phyloP scores from a whole-genome alignment of 2,329 filamentous ascomycete species.

The Cladosporium phlei region DNA sequence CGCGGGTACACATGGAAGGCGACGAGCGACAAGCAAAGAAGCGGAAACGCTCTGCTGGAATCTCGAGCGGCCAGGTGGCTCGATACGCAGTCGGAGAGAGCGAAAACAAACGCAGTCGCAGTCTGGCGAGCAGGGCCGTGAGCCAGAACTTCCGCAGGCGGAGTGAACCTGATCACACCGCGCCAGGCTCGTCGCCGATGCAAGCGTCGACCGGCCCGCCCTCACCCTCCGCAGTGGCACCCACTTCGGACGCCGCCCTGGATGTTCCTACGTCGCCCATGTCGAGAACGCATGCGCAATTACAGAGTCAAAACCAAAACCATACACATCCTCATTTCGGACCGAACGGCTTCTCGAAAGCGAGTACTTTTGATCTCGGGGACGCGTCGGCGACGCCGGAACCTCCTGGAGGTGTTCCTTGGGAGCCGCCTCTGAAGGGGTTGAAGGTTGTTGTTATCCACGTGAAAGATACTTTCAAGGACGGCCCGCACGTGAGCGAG shows the following conservation, averaged over 20 bases:
- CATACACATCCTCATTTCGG: conserved; percentile 1
- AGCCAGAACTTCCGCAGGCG: conserved; percentile 19
- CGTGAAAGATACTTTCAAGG: conserved; percentile 78
- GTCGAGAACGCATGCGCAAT: conserved; percentile 7
- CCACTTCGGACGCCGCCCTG: conserved; percentile 15
- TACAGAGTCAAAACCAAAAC: conserved; percentile 6
- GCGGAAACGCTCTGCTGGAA: conserved; percentile 59
- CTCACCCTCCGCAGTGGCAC: not conserved
- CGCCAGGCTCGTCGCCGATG: conserved; percentile 9
- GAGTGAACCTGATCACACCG: conserved; percentile 23
- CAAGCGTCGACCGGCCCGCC: conserved; percentile 1
- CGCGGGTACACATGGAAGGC: conserved; percentile 29
- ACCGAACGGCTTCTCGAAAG: conserved; percentile 4
- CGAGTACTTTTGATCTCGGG: conserved; percentile 5
- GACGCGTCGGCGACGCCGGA: not conserved
- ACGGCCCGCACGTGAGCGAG: conserved; percentile 61
- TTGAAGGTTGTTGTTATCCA: conserved; percentile 86
- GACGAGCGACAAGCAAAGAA: conserved; percentile 50
- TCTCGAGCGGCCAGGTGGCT: conserved; percentile 30
- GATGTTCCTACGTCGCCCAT: conserved; percentile 22
- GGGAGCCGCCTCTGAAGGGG: conserved; percentile 56
- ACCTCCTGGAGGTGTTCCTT: not conserved
- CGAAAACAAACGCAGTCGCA: conserved; percentile 33
- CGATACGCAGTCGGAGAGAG: conserved; percentile 21
- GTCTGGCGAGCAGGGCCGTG: conserved; percentile 21